Conservation (phyloP, 805 yeast genomes). For the Jamesozyma lodderae region DNA sequence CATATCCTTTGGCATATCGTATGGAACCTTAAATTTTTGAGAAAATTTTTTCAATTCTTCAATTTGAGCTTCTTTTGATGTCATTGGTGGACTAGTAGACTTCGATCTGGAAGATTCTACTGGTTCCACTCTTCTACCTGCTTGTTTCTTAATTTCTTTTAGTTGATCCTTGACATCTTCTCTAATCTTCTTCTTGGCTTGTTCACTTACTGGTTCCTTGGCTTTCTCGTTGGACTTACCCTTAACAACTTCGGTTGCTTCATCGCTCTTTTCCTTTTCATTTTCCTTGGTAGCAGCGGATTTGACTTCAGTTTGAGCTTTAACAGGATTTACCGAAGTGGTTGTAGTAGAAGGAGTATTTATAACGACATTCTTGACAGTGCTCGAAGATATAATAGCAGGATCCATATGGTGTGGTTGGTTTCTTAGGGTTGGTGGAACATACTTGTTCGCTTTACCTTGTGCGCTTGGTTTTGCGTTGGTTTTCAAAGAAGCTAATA, state of each 20-base stretch:
- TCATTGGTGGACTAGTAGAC: conserved; percentile 6
- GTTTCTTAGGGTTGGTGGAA: conserved; percentile 28
- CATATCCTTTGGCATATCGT: conserved; percentile 41
- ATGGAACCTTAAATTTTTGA: conserved; percentile 69
- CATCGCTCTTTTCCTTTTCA: neutral
- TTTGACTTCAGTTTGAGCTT: neutral
- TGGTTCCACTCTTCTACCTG: conserved; percentile 3
- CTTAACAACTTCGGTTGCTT: neutral
- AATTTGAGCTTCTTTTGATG: conserved; percentile 46
- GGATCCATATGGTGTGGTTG: conserved; percentile 30
- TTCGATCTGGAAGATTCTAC: conserved; percentile 3
- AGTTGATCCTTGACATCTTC: conserved; percentile 1
- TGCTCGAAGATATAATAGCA: conserved; percentile 27
- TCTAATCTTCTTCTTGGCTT: neutral
- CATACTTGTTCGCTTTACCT: conserved; percentile 28
- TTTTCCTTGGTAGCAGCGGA: neutral
- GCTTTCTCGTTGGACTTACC: neutral
- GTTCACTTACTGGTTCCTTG: conserved; percentile 1
- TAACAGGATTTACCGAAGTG: neutral
- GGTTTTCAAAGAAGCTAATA: conserved; percentile 26
- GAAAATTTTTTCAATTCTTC: conserved; percentile 70
- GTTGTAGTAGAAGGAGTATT: neutral
- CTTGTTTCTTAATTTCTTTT: conserved; percentile 5
- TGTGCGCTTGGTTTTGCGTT: conserved; percentile 21
- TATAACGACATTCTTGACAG: conserved; percentile 6